Evolutionary conservation across 2,329 filamentous ascomycete species (phyloP).

Genomic region (Apiospora koreana): DNA sequence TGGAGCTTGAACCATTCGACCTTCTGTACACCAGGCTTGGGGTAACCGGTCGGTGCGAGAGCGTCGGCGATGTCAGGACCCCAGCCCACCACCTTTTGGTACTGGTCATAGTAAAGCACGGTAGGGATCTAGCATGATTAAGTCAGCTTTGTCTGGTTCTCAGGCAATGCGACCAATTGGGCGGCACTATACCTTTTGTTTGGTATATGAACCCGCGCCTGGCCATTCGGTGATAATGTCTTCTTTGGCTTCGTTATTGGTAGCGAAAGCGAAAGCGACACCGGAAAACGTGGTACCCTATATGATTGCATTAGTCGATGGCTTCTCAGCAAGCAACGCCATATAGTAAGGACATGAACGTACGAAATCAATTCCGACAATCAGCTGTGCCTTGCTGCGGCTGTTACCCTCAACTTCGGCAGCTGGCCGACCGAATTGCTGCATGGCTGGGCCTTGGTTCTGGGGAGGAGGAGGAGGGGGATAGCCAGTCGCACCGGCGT

Average conservation of each 20-base stretch:
- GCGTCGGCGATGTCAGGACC: constrained; percentile 97
- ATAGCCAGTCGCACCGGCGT: constrained; percentile 49
- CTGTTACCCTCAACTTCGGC: constrained; percentile 85
- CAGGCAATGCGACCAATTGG: neutral
- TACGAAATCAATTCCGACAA: constrained; percentile 99
- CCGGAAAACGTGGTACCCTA: constrained; percentile 14
- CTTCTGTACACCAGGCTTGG: constrained; percentile 96
- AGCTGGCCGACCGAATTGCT: constrained; percentile 48
- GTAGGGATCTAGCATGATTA: constrained; percentile 77
- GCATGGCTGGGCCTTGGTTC: constrained; percentile 40
- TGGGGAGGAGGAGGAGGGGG: constrained; percentile 44
- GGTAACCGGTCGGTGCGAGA: constrained; percentile 93
- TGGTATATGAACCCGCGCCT: constrained; percentile 79
- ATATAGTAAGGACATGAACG: constrained; percentile 34
- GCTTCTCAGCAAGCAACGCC: neutral
- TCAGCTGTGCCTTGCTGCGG: constrained; percentile 92
- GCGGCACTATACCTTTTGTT: constrained; percentile 77
- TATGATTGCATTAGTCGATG: neutral
- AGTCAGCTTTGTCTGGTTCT: constrained; percentile 20
- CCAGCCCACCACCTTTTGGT: constrained; percentile 99
- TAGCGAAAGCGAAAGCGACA: constrained; percentile 13
- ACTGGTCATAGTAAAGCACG: constrained; percentile 99
- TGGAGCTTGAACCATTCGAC: constrained; percentile 99
- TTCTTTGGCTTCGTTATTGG: constrained; percentile 14
- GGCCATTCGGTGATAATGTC: constrained; percentile 15